Base-by-base conservation (phyloP, 202 grass and related monocot genomes). In the Eragrostis tef region DNA sequence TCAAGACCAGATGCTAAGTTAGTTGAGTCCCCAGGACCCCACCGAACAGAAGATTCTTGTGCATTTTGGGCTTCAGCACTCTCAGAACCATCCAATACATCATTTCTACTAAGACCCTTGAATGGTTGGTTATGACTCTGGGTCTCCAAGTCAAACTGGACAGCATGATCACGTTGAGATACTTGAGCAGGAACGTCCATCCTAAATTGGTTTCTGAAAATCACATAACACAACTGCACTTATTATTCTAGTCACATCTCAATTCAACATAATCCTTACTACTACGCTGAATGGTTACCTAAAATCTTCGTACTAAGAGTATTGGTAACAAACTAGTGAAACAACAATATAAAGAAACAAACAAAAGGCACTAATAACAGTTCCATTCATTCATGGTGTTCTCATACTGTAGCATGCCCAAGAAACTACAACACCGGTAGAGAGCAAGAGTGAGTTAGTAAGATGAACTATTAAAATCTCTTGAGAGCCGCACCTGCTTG, bases 1-100 rank as follows among this genome's bases (percentile, higher is more conserved):
- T 94, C 95, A 14, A 81, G 52, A 24, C 81, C 90, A 77, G 90
- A 81, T 86, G 65, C 59, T 73, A 91, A 79, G 82, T 87, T 94
- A 67, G 83, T 78, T 50, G 92, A 86, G 71, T 65, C 83, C 79
- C 79, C 92, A 41, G 88, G 63, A 74, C 68, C 88, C 94, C 95
- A 98, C 48, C 82, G 81, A 25, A 68, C 67, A 81, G 92, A 85
- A 84, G 70, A 61, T 81, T 97, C 91, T 73, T 17, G 87, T 25
- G 53, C 71, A 57, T 87, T 86, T 54, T 82, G 87, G 12, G 53
- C 50, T 64, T 81, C 67, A 83, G 58, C 48, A 51, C 42, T 66
- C 64, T 93, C 84, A 62, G 77, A 80, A 68, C 78, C 85, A 87
- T 94, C 92, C 69, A 79, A 71, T 42, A 66, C 79, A 56, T 50